These are phyloP conservation scores for Talaromyces funiculosus DNA, from an alignment of 2,329 filamentous ascomycete species.

Conservation along the genomic window DNA sequence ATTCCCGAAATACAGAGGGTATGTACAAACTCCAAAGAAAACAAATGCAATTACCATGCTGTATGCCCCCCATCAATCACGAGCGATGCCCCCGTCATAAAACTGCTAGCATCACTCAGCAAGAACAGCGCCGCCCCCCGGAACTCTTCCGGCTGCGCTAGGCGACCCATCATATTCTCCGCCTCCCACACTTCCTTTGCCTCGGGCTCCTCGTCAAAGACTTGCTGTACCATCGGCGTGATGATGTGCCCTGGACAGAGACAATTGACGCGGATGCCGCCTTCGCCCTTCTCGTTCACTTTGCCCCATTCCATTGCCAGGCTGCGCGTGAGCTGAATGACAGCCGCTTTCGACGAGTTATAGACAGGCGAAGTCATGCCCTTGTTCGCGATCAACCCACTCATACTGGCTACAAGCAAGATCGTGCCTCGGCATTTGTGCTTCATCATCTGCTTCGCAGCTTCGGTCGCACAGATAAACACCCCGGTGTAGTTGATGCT, in stretches of 20 bases:
- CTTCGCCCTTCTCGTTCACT: constrained; percentile 12
- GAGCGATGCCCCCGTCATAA: constrained; percentile 65
- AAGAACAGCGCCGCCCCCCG: constrained; percentile 63
- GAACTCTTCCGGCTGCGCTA: constrained; percentile 54
- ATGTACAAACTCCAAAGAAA: neutral
- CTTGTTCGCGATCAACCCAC: constrained; percentile 46
- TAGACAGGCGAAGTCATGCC: constrained; percentile 42
- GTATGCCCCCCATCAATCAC: constrained; percentile 67
- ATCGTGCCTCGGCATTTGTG: constrained; percentile 47
- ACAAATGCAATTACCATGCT: constrained; percentile 31
- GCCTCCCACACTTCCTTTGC: constrained; percentile 37
- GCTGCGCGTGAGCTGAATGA: constrained; percentile 48
- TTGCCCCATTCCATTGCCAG: constrained; percentile 51
- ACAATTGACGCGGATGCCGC: constrained; percentile 51
- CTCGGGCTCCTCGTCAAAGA: constrained; percentile 72
- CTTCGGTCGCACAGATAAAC: constrained; percentile 44
- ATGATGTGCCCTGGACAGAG: constrained; percentile 51
- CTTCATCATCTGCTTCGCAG: constrained; percentile 45
- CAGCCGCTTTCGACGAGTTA: constrained; percentile 51
- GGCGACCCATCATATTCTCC: constrained; percentile 49
- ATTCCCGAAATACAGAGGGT: neutral
- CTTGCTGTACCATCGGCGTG: constrained; percentile 70
- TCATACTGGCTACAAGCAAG: constrained; percentile 48
- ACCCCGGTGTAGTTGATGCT: constrained; percentile 47
- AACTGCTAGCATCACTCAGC: constrained; percentile 61